Evolutionary conservation across 768 basidiomycete genomes (phyloP), one percentile per base, ranked within the genome.

Genomic region (Tricholoma matsutake): DNA sequence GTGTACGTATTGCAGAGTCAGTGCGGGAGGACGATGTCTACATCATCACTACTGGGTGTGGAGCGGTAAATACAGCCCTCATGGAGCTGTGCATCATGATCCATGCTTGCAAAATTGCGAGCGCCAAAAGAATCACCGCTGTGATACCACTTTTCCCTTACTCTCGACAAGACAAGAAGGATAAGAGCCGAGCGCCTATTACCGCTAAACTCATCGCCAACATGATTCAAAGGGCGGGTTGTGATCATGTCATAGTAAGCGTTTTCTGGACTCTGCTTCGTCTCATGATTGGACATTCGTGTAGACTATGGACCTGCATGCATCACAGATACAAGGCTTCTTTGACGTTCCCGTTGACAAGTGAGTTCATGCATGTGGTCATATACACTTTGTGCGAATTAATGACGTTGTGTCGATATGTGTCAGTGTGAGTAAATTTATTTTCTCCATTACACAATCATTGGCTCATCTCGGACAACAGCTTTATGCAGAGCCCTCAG

Each of bases 81-180:
- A 98, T 99, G 94, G 97, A 98, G 74, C 84, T 95, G 51, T 94
- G 96, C 73, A 98, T 98, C 70, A 96, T 99, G 94, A 94, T 98
- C 69, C 96, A 98, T 72, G 96, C 97, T 9, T 97, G 96, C 86
- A 96, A 96, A 79, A 98, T 98, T 69, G 96, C 97, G n/a, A 96
- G 94, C 65, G 96, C 97, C 52, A 92, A 91, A 75, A 83, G 97
- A 63, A 98, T 99, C 71, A 99, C 97, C 6, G 97, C 96, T n/a
- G 95, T 99, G 64, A 85, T 98, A 60, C 97, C 97, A 43, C 84
- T 97, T 35, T 99, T 94, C 76, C 96, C 97, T 1, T 99, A 99
- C 75, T 87, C 97, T 8, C 82, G 97, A 60, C 97, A 98, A 75
- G 97, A 99, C 80, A 98, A 98, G 75, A 99, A 98, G 76, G 96